Evolutionary conservation across 306 rosid species (phyloP).

Genomic region (Casuarina glauca): DNA sequence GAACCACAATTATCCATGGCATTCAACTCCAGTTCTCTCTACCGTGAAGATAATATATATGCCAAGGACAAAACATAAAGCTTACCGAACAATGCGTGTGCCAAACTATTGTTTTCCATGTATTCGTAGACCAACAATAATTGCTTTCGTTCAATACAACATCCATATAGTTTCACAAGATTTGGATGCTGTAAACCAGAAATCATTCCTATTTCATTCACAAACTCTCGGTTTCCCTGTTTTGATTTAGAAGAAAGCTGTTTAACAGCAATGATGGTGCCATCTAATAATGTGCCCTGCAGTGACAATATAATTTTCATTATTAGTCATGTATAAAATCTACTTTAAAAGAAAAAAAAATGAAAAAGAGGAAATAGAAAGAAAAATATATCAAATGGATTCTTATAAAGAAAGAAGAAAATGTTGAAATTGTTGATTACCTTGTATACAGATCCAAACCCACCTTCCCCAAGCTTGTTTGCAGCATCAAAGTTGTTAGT

Average conservation of each 20-base stretch:
- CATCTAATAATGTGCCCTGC: constrained; percentile 26
- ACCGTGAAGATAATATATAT: background rate
- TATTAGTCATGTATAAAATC: background rate
- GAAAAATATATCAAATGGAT: background rate
- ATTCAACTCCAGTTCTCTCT: background rate
- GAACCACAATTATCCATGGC: background rate
- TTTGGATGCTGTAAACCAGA: constrained; percentile 31
- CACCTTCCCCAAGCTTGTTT: constrained; percentile 74
- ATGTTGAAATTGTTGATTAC: constrained; percentile 31
- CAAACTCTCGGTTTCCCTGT: constrained; percentile 32
- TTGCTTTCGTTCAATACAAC: constrained; percentile 30
- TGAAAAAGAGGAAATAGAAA: background rate
- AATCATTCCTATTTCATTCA: constrained; percentile 34
- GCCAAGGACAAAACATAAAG: background rate
- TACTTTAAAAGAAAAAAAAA: background rate
- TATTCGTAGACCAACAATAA: constrained; percentile 18
- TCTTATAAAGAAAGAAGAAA: background rate
- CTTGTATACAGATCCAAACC: constrained; percentile 79
- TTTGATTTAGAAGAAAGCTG: constrained; percentile 32
- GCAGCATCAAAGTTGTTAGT: constrained; percentile 52
- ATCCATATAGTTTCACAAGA: constrained; percentile 27
- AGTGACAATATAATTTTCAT: background rate
- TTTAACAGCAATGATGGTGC: constrained; percentile 29
- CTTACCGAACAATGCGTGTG: constrained; percentile 30
- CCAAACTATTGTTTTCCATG: constrained; percentile 28